Conservation (phyloP, 306 rosid genomes). For the Glycine tomentella region DNA sequence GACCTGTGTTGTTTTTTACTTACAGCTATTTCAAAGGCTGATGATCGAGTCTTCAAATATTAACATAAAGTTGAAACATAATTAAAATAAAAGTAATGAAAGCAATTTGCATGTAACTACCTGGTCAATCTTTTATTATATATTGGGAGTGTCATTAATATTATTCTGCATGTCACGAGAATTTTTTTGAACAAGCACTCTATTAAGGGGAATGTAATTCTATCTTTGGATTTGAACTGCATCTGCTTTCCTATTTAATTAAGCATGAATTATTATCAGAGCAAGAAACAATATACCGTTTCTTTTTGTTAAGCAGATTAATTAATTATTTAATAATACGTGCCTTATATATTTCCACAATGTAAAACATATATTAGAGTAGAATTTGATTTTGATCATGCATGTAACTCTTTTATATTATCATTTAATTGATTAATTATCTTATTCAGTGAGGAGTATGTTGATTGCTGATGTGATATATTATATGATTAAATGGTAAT, state of each 20-base stretch:
- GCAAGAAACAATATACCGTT: background rate
- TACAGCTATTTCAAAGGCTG: no score
- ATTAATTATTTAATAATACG: background rate
- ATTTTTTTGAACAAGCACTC: background rate
- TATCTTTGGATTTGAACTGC: background rate
- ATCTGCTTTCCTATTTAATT: background rate
- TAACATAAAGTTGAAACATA: background rate
- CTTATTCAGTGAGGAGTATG: no score
- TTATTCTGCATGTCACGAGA: background rate
- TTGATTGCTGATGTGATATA: no score
- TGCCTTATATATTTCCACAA: background rate
- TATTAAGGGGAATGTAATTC: background rate
- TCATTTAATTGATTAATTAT: no score
- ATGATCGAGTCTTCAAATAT: background rate
- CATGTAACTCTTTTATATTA: background rate
- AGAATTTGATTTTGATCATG: background rate
- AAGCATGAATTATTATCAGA: slow-evolving; percentile 12
- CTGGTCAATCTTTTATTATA: background rate
- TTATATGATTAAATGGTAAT: no score
- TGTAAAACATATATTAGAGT: background rate
- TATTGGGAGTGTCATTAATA: background rate
- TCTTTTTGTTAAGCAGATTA: background rate
- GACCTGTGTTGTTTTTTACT: no score
- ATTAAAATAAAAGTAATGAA: background rate
- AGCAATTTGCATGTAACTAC: background rate